A percentile compares a stretch with the other conserved stretches of the same genome.
These are phyloP conservation scores for Sorghum bicolor DNA, from an alignment of 176 grass and related monocot species.

Conservation along the genomic window DNA sequence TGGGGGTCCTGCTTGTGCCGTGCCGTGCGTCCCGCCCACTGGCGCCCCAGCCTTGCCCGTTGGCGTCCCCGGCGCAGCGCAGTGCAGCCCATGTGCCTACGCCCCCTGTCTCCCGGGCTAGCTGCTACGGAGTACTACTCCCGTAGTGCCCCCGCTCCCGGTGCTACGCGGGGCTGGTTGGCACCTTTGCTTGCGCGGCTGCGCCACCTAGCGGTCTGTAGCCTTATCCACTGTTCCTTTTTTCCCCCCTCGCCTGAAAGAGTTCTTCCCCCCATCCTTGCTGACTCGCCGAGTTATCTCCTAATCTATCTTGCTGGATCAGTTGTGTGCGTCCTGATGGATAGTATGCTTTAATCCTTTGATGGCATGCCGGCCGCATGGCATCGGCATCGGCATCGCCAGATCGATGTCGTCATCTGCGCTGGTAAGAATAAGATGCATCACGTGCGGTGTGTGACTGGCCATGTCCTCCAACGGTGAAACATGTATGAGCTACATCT, in stretches of 20 bases:
- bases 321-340: background rate
- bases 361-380: background rate
- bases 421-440: background rate
- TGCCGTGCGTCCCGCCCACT: background rate
- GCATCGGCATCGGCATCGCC: background rate
- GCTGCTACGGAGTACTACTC: slow-evolving; percentile 42
- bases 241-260: background rate
- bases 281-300: background rate
- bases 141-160: background rate
- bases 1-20: background rate
- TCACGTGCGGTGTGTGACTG: background rate
- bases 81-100: slow-evolving; percentile 45
- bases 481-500: background rate
- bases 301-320: background rate
- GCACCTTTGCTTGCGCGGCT: background rate
- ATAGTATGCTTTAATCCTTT: background rate
- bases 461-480: background rate
- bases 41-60: background rate
- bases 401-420: background rate
- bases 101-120: slow-evolving; percentile 40
- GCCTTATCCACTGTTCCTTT: slow-evolving; percentile 25
- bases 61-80: background rate
- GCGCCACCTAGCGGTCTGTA: background rate
- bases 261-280: background rate
- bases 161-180: background rate